Conservation (phyloP, 2,329 filamentous ascomycete species). For the Penicillium digitatum region DNA sequence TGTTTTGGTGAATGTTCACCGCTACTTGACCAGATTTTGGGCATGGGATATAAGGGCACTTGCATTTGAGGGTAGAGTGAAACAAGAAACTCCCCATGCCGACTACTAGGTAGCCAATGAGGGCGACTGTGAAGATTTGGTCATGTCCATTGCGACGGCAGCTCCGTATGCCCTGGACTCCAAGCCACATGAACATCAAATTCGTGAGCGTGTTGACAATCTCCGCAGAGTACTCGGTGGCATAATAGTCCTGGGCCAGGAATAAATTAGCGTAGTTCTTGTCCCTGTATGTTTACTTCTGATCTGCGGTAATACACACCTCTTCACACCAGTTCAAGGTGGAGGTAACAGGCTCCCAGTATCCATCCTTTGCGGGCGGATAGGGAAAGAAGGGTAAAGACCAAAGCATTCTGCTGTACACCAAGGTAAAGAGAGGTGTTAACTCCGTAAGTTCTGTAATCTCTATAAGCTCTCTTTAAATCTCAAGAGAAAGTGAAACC, state of each 20-base stretch:
- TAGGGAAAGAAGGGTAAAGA: conserved; percentile 37
- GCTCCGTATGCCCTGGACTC: conserved; percentile 68
- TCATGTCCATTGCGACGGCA: conserved; percentile 71
- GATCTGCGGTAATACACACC: conserved; percentile 40
- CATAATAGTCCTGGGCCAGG: conserved; percentile 63
- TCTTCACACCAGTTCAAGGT: conserved; percentile 80
- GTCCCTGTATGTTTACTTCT: background rate
- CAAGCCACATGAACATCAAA: conserved; percentile 73
- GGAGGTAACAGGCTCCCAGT: conserved; percentile 67
- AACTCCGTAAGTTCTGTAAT: background rate
- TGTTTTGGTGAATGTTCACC: background rate
- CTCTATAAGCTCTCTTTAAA: background rate
- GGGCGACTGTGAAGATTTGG: conserved; percentile 67
- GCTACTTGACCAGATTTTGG: background rate
- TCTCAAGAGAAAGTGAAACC: background rate
- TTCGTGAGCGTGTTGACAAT: conserved; percentile 81
- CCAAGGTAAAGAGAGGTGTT: background rate
- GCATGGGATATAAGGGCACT: conserved; percentile 17
- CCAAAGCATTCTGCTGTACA: conserved; percentile 26
- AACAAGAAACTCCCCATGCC: conserved; percentile 61
- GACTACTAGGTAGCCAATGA: conserved; percentile 59
- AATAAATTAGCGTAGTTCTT: background rate
- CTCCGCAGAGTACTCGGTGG: conserved; percentile 70
- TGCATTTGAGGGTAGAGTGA: conserved; percentile 61
- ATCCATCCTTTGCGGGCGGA: conserved; percentile 52